Percentiles rank a stretch among this genome's conserved stretches.
Evolutionary conservation across 2,329 filamentous ascomycete genomes (phyloP).

Genomic region (Beauveria sp.): DNA sequence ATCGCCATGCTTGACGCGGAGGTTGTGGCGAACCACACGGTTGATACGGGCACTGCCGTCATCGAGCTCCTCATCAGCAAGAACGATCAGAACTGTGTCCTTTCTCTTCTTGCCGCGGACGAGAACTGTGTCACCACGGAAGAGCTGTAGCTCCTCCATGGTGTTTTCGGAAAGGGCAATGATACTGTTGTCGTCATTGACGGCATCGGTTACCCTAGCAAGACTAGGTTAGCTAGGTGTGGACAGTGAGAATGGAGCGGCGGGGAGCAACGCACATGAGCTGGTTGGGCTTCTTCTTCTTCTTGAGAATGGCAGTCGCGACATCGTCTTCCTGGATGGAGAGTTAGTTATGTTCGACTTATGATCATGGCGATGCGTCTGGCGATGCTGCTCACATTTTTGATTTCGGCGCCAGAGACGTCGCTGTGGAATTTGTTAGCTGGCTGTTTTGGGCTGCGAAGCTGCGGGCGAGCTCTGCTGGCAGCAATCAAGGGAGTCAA

Average conservation of each 20-base stretch:
- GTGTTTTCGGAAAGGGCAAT: conserved; percentile 97
- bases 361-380: conserved; percentile 16
- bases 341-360: conserved; percentile 23
- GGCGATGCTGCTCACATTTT: conserved; percentile 54
- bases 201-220: conserved; percentile 86
- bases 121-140: conserved; percentile 95
- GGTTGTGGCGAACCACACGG: conserved; percentile 95
- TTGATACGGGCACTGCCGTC: conserved; percentile 97
- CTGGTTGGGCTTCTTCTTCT: conserved; percentile 99
- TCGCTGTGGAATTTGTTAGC: conserved; percentile 55
- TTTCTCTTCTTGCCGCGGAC: conserved; percentile 99
- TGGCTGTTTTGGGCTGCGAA: not conserved
- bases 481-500: not conserved
- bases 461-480: not conserved
- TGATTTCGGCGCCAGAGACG: conserved; percentile 79
- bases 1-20: conserved; percentile 96
- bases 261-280: conserved; percentile 63
- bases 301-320: conserved; percentile 94
- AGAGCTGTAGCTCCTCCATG: conserved; percentile 96
- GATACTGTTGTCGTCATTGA: conserved; percentile 99
- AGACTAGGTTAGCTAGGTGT: conserved; percentile 16
- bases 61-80: conserved; percentile 95
- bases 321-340: conserved; percentile 70
- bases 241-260: not conserved
- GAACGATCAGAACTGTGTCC: conserved; percentile 95